A percentile compares a stretch with the other conserved stretches of the same genome.
Evolutionary conservation across 768 basidiomycete species (phyloP).

Genomic region (Pleurotus pulmonarius): DNA sequence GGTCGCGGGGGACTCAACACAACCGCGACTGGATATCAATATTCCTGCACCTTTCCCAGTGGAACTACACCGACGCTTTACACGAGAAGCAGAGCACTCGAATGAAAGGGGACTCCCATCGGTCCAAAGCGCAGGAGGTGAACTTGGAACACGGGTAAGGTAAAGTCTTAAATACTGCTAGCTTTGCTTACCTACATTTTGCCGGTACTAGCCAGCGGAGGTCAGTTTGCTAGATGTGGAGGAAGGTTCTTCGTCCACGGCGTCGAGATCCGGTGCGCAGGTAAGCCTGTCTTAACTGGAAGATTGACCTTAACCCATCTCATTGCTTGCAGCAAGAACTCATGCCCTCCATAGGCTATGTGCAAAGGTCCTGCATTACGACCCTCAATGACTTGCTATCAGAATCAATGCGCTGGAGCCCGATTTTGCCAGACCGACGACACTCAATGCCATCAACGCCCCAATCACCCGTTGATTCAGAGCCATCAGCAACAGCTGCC

Average conservation of each 20-base stretch:
- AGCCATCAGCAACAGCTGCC: constrained; percentile 41
- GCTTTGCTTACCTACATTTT: too few relatives aligned
- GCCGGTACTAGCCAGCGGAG: not conserved
- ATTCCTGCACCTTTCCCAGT: constrained; percentile 40
- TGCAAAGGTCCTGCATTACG: constrained; percentile 72
- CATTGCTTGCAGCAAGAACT: constrained; percentile 48
- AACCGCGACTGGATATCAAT: not conserved
- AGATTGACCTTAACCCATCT: not conserved
- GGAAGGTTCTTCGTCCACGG: not conserved
- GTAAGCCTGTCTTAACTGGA: constrained; percentile 12
- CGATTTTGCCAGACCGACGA: constrained; percentile 56
- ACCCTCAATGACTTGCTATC: constrained; percentile 70
- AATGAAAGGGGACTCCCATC: too few relatives aligned
- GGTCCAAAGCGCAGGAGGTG: too few relatives aligned
- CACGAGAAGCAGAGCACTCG: too few relatives aligned
- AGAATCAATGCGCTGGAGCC: constrained; percentile 42
- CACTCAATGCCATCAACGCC: constrained; percentile 56
- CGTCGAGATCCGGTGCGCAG: not conserved
- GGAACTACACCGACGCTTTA: constrained; percentile 21
- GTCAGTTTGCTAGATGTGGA: not conserved
- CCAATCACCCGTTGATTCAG: constrained; percentile 25
- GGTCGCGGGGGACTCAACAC: too few relatives aligned
- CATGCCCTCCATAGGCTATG: constrained; percentile 67
- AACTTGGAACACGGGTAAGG: too few relatives aligned
- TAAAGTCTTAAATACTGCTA: too few relatives aligned